phyloP scores from a whole-genome alignment of 495 filamentous ascomycete species.

The Wilcoxina mikolae region DNA sequence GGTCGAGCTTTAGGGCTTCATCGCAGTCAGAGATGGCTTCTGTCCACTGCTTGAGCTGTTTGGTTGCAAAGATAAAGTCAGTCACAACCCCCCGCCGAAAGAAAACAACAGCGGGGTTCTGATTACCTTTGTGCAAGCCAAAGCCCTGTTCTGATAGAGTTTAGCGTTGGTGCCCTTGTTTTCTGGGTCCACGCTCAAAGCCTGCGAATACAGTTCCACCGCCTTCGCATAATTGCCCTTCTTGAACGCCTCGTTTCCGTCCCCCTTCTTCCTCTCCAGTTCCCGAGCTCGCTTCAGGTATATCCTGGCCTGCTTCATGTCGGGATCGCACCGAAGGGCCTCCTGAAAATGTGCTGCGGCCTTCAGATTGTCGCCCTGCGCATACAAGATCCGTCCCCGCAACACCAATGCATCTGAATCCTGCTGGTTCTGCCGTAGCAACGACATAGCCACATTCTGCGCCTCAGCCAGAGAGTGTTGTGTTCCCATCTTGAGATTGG shows the following conservation, averaged over 20 bases:
- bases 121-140: slow-evolving; percentile 53
- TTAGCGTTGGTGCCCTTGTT: slow-evolving; percentile 94
- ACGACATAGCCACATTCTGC: slow-evolving; percentile 74
- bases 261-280: slow-evolving; percentile 83
- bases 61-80: slow-evolving; percentile 12
- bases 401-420: slow-evolving; percentile 90
- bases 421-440: slow-evolving; percentile 71
- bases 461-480: slow-evolving; percentile 78
- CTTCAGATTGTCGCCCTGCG: slow-evolving; percentile 85
- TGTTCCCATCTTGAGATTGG: slow-evolving; percentile 86
- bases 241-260: slow-evolving; percentile 85
- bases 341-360: slow-evolving; percentile 85
- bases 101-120: slow-evolving; percentile 4
- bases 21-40: slow-evolving; percentile 72
- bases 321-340: slow-evolving; percentile 80
- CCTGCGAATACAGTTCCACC: slow-evolving; percentile 66
- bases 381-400: slow-evolving; percentile 74
- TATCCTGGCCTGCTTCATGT: slow-evolving; percentile 52
- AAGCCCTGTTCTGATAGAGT: slow-evolving; percentile 78
- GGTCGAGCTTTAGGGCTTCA: slow-evolving; percentile 70
- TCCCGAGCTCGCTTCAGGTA: slow-evolving; percentile 35
- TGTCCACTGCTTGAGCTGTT: slow-evolving; percentile 63
- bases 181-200: slow-evolving; percentile 69
- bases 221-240: slow-evolving; percentile 61
- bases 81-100: neutral